Evolutionary conservation across 495 filamentous ascomycete genomes (phyloP), one percentile per base, ranked within the genome.

Genomic region (Hypoxylon lenormandii): DNA sequence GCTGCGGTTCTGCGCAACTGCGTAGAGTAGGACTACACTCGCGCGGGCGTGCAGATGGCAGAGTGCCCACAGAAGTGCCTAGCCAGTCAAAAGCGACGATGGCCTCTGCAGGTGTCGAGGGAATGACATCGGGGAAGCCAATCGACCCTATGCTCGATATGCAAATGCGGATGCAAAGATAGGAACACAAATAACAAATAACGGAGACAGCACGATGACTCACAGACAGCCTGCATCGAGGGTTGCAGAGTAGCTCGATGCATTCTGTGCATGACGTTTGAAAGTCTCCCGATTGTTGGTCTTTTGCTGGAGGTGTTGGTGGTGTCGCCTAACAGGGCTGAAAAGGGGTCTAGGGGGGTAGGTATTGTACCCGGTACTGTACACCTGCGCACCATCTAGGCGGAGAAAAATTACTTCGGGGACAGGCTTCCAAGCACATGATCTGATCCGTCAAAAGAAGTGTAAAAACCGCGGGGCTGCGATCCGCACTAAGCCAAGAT

Each of bases 391-490:
- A 36, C 23, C 23, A 5, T 26, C 23, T 26, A 26, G 46, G 45
- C 26, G 30, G 40, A 37, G 26, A 13, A 46, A 46, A 46, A 22
- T 18, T 16, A 51, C 0, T 23, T 55, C 30, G 47, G 42, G 60
- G 37, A 51, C 23, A 26, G 28, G 28, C 30, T 54, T 51, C 13
- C 19, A 5, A 42, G 33, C 50, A 15, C 6, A 37, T 52, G 49
- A 52, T 52, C 49, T 54, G 50, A 54, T 23, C 50, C 26, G 30
- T 26, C 40, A 37, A 60, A 38, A 26, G 51, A 70, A 42, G 67
- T 70, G 67, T 49, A 70, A 70, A 70, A 70, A 70, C 67, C 47
- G 54, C 60, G 66, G 60, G 54, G 66, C 46, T 56, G 40, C n/a
- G n/a, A 10, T 18, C 4, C 26, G 7, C 45, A 4, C 49, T 42